A percentile compares a stretch with the other conserved stretches of the same genome.
phyloP scores from a whole-genome alignment of 257 asterid genomes.

The Solanum sparsipilum region DNA sequence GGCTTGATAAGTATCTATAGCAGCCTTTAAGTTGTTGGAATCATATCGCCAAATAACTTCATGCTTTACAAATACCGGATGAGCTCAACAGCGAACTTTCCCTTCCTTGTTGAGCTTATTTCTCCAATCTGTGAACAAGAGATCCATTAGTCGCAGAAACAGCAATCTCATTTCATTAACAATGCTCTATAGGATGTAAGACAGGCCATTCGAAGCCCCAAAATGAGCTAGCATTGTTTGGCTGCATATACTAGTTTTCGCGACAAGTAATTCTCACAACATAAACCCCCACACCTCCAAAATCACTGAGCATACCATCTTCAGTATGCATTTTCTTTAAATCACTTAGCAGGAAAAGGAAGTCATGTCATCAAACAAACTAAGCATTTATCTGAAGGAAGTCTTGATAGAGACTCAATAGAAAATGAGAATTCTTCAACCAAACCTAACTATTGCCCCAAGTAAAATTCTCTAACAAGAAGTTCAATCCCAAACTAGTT shows the following conservation, averaged over 20 bases:
- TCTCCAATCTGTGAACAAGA: conserved; percentile 60
- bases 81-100: conserved; percentile 76
- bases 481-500: not conserved
- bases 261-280: not conserved
- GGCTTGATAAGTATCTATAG: not conserved
- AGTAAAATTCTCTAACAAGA: not conserved
- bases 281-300: not conserved
- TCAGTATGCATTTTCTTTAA: no score
- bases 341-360: not conserved
- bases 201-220: not conserved
- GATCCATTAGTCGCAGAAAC: not conserved
- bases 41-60: not conserved
- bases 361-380: not conserved
- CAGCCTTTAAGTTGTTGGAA: not conserved
- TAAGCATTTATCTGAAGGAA: not conserved
- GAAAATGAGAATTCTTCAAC: not conserved
- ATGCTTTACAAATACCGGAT: conserved; percentile 41
- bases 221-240: not conserved
- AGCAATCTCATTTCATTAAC: not conserved
- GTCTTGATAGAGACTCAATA: not conserved
- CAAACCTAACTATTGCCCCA: not conserved
- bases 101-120: conserved; percentile 59
- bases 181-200: not conserved
- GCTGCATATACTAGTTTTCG: not conserved
- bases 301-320: no score